Percentiles rank a stretch among this genome's conserved stretches.
Evolutionary conservation across 345 rosid genomes (phyloP).

Genomic region (Gossypium arboreum): DNA sequence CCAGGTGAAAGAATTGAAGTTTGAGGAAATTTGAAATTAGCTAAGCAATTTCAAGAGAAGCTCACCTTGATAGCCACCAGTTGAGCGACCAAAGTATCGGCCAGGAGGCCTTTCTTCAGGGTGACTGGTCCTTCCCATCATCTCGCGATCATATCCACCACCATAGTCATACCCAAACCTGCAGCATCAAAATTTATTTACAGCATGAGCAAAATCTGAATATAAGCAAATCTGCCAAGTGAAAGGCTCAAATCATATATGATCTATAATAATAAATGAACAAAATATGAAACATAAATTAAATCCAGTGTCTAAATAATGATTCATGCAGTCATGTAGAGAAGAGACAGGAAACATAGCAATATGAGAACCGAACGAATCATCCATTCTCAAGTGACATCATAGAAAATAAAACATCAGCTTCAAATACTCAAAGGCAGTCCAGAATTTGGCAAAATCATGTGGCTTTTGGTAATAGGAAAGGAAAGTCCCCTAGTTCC

Average conservation of each 20-base stretch:
- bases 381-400: neutral
- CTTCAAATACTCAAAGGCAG: neutral
- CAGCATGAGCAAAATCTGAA: neutral
- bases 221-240: neutral
- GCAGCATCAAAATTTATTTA: constrained; percentile 6
- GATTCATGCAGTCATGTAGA: neutral
- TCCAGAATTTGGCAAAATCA: neutral
- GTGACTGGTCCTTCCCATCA: neutral
- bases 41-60: constrained; percentile 19
- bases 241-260: neutral
- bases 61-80: constrained; percentile 57
- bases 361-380: neutral
- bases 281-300: neutral
- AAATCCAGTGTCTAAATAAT: neutral
- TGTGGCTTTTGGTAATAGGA: neutral
- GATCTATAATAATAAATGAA: neutral
- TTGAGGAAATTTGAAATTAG: neutral
- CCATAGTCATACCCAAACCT: constrained; percentile 82
- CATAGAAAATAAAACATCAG: neutral
- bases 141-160: neutral
- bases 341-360: neutral
- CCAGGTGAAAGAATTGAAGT: neutral
- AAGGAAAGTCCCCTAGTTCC: neutral
- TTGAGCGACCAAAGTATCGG: constrained; percentile 57
- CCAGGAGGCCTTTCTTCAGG: constrained; percentile 48